Evolutionary conservation across 768 basidiomycete species (phyloP).

Genomic region (Leccinellum rugosiceps): DNA sequence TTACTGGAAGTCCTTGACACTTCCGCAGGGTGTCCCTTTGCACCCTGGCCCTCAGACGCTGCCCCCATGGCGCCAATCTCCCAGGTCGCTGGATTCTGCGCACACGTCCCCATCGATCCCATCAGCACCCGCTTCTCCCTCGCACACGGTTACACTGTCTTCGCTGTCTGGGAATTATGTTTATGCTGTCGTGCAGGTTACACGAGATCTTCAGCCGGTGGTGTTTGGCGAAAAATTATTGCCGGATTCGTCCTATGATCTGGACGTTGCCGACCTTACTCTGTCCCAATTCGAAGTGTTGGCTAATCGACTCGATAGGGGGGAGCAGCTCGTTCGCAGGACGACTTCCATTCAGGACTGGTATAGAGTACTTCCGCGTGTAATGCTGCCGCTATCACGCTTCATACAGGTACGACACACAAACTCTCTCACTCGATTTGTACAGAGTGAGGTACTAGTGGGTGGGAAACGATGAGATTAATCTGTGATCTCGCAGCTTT

Average conservation of each 20-base stretch:
- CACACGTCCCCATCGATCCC: slow-evolving; percentile 72
- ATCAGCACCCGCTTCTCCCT: slow-evolving; percentile 42
- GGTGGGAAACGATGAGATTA: slow-evolving; percentile 1
- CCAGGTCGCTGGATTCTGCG: slow-evolving; percentile 45
- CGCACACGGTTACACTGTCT: slow-evolving; percentile 74
- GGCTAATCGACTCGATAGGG: slow-evolving; percentile 49
- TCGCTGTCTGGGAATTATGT: slow-evolving; percentile 90
- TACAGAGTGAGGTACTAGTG: slow-evolving; percentile 1
- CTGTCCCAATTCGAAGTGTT: slow-evolving; percentile 74
- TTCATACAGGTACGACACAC: slow-evolving; percentile 62
- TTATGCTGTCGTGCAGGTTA: slow-evolving; percentile 85
- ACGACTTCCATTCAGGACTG: slow-evolving; percentile 39
- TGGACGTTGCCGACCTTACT: slow-evolving; percentile 83
- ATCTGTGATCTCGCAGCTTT: slow-evolving; percentile 38
- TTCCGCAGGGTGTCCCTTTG: slow-evolving; percentile 28
- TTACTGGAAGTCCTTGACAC: slow-evolving; percentile 86
- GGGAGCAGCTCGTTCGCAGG: slow-evolving; percentile 33
- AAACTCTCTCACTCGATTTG: neutral
- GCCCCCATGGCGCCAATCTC: slow-evolving; percentile 34
- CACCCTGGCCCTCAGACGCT: slow-evolving; percentile 35
- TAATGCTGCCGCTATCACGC: slow-evolving; percentile 73
- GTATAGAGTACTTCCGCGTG: slow-evolving; percentile 42
- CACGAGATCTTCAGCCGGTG: slow-evolving; percentile 88
- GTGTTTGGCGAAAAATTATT: slow-evolving; percentile 73
- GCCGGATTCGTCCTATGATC: slow-evolving; percentile 67